A percentile compares a stretch with the other conserved stretches of the same genome.
phyloP scores from a whole-genome alignment of 108 stramenopile genomes.

The Epithemia pelagica region DNA sequence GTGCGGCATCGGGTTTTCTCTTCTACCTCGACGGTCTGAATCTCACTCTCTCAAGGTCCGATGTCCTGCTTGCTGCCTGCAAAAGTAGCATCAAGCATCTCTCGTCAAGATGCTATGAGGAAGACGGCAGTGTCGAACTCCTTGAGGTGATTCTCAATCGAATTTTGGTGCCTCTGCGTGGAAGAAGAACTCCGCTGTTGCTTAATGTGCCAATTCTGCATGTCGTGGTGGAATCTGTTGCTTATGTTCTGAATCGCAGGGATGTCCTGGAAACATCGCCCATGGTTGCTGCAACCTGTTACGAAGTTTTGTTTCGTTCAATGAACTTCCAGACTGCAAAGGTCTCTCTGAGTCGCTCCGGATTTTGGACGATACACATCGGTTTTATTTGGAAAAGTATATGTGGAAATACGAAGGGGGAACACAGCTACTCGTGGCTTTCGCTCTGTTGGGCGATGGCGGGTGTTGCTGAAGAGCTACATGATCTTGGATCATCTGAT shows the following conservation, averaged over 20 bases:
- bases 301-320: neutral
- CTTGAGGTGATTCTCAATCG: neutral
- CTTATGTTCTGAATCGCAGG: neutral
- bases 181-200: neutral
- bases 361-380: neutral
- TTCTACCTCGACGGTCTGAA: neutral
- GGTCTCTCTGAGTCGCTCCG: neutral
- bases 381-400: neutral
- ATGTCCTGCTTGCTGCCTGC: neutral
- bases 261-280: neutral
- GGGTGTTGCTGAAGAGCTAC: slow-evolving; percentile 55
- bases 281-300: neutral
- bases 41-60: neutral
- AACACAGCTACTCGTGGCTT: slow-evolving; percentile 13
- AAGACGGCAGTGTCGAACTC: neutral
- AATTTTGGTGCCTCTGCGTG: neutral
- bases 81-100: neutral
- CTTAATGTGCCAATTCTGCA: neutral
- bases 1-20: neutral
- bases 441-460: slow-evolving; percentile 66
- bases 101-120: neutral
- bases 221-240: neutral
- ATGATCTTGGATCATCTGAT: slow-evolving; percentile 17
- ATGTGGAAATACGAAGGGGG: neutral
- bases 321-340: neutral